These are phyloP conservation scores for Tetragonia tetragonoides DNA, from an alignment of 148 eudicot species.

Conservation along the genomic window DNA sequence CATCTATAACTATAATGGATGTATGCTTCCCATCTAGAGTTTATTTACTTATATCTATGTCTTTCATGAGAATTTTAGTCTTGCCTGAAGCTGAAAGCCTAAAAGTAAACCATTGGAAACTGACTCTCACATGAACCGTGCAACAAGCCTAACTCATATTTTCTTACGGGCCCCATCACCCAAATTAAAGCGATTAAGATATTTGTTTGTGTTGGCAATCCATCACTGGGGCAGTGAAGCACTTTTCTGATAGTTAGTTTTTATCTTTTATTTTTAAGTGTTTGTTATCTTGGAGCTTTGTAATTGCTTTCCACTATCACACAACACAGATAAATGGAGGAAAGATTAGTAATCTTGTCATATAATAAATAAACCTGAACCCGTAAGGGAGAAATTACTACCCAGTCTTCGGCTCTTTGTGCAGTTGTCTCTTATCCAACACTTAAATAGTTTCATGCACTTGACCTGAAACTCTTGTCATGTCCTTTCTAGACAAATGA, in stretches of 20 bases:
- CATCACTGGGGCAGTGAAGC: background rate
- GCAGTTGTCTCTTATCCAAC: constrained; percentile 1
- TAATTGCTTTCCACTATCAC: too few relatives aligned
- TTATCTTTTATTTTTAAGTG: too few relatives aligned
- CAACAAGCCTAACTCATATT: too few relatives aligned
- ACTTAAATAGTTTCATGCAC: background rate
- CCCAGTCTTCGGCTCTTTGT: background rate
- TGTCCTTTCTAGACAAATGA: constrained; percentile 69
- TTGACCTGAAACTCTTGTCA: constrained; percentile 9
- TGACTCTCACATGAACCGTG: too few relatives aligned
- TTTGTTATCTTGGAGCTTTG: background rate
- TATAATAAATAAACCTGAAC: background rate
- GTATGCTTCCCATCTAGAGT: constrained; percentile 37
- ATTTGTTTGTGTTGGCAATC: too few relatives aligned
- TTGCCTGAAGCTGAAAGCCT: background rate
- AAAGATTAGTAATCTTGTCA: background rate
- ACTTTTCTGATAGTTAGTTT: background rate
- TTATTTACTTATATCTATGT: background rate
- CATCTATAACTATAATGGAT: constrained; percentile 79
- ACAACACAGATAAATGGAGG: background rate
- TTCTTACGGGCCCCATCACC: too few relatives aligned
- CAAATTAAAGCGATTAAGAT: too few relatives aligned
- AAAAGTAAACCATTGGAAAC: background rate
- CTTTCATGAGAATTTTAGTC: background rate
- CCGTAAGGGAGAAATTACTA: background rate